Conservation (phyloP, 2,329 filamentous ascomycete genomes). For the Ceratocystiopsis brevicomis region DNA sequence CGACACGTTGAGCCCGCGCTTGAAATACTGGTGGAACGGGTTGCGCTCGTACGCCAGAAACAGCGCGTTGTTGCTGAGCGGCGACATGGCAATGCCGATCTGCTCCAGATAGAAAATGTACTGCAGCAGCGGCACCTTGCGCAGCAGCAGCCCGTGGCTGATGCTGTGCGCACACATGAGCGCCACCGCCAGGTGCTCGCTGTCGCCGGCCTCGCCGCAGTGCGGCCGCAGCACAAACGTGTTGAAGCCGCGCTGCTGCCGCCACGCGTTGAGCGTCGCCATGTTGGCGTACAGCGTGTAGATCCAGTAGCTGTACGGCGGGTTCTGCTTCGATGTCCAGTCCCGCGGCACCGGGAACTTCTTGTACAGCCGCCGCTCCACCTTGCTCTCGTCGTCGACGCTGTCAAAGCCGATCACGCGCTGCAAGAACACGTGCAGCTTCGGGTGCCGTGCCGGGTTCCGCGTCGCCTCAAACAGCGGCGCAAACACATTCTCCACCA, state of each 20-base stretch:
- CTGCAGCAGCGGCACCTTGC: constrained; percentile 86
- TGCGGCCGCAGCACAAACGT: constrained; percentile 86
- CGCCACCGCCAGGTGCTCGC: constrained; percentile 83
- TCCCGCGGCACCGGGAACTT: constrained; percentile 83
- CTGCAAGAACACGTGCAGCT: constrained; percentile 86
- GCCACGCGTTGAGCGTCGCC: constrained; percentile 76
- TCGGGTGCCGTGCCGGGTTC: constrained; percentile 69
- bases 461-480: constrained; percentile 89
- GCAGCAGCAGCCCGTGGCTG: constrained; percentile 77
- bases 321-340: constrained; percentile 88
- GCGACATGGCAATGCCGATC: constrained; percentile 98
- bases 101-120: constrained; percentile 97
- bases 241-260: constrained; percentile 82
- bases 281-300: constrained; percentile 96
- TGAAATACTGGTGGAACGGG: constrained; percentile 89
- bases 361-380: constrained; percentile 79
- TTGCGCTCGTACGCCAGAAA: constrained; percentile 96
- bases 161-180: constrained; percentile 91
- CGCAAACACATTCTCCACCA: constrained; percentile 80
- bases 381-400: constrained; percentile 95
- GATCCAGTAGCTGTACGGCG: constrained; percentile 97
- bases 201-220: constrained; percentile 91
- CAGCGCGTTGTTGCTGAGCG: constrained; percentile 88
- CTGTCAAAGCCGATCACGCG: constrained; percentile 93
- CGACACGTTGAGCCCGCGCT: constrained; percentile 84